phyloP scores from a whole-genome alignment of 495 filamentous ascomycete genomes.

The Apiosordaria backusii region DNA sequence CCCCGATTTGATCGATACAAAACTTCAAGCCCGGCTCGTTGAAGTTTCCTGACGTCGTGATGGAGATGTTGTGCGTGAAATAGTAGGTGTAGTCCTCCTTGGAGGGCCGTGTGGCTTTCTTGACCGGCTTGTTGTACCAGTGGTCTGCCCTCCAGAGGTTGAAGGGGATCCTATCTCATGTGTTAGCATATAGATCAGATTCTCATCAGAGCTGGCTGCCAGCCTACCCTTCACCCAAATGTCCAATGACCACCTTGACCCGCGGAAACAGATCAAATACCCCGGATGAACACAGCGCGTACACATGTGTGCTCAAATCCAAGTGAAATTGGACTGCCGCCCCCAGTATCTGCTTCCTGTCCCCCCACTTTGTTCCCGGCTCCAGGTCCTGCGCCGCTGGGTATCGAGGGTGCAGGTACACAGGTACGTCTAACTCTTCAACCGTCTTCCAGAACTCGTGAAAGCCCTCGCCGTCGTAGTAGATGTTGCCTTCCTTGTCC shows the following conservation, averaged over 20 bases:
- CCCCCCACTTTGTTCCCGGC: constrained; percentile 22
- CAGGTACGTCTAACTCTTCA: constrained; percentile 57
- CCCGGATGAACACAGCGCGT: constrained; percentile 35
- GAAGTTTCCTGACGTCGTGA: constrained; percentile 62
- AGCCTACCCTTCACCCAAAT: constrained; percentile 56
- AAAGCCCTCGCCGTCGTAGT: constrained; percentile 56
- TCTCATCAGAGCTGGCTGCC: not conserved
- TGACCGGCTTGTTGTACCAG: constrained; percentile 53
- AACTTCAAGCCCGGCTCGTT: constrained; percentile 52
- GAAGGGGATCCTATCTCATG: constrained; percentile 52
- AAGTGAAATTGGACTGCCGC: constrained; percentile 39
- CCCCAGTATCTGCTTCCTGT: constrained; percentile 31
- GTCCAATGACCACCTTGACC: constrained; percentile 58
- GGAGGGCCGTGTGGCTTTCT: constrained; percentile 51
- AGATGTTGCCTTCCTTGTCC: constrained; percentile 49
- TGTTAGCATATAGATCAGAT: not conserved
- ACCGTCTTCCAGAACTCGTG: constrained; percentile 56
- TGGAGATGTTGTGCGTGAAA: constrained; percentile 58
- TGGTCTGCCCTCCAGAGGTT: constrained; percentile 61
- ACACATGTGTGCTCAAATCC: constrained; percentile 38
- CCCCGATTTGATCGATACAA: constrained; percentile 41
- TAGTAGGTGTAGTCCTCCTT: constrained; percentile 60
- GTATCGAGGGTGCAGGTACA: constrained; percentile 59
- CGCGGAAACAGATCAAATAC: constrained; percentile 53
- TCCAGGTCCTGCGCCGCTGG: constrained; percentile 33